Evolutionary conservation across 371 early-diverging fungal genomes (phyloP), one percentile per base, ranked within the genome.

Genomic region (Mucor racemosus): DNA sequence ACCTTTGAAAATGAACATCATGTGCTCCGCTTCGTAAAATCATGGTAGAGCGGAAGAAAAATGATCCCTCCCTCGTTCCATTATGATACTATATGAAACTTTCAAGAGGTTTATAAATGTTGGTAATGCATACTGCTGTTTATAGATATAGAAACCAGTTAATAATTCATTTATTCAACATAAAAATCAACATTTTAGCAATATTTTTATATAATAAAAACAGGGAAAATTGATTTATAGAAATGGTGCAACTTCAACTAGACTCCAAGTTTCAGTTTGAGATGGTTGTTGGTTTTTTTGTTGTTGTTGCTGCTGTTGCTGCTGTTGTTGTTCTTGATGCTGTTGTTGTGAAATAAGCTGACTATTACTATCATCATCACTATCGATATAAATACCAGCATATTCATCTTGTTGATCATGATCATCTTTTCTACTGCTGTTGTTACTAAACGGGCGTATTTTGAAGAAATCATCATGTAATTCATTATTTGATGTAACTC

Each of bases 221-320:
- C 1, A 19, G 19, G n/a, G n/a, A n/a, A 50, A 26, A 7, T 21
- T 4, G 9, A 50, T 50, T 15, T 21, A 50, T 3, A 74, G 71
- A 4, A 77, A 76, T 17, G 82, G 79, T 58, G 79, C 74, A n/a
- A 79, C 79, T 58, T 82, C 82, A n/a, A 82, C 79, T 31, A 82
- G 19, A 60, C 79, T 82, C 82, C 82, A 82, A 26, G 75, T 69
- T 56, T 82, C 77, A 36, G 58, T 69, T 14, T 31, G 64, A 36
- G 66, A 38, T n/a, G 60, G 46, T 0, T 65, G 14, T 31, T 34
- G 50, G 9, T 48, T 5, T 14, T 21, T 14, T 11, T 26, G 33
- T 34, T 64, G 38, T 21, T 44, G 61, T 21, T n/a, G 62, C 63
- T 39, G 46, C 31, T 71, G 67, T n/a, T 19, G 10, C 3, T 57